These are phyloP conservation scores for Fusarium staphyleae DNA, from an alignment of 2,329 filamentous ascomycete species.

Conservation along the genomic window DNA sequence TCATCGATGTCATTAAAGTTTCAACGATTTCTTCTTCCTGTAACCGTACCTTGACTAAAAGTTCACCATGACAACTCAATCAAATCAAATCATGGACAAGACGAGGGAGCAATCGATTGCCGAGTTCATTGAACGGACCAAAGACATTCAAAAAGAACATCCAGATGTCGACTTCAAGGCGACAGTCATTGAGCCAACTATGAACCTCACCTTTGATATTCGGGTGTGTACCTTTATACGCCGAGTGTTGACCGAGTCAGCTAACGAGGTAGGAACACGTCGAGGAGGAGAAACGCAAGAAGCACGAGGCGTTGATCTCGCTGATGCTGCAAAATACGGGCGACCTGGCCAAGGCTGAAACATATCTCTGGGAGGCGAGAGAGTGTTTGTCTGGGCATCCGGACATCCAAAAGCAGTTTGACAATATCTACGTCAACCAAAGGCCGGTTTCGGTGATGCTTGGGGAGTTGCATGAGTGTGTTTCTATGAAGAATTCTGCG, in stretches of 20 bases:
- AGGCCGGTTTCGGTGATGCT: conserved; percentile 27
- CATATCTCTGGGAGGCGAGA: conserved; percentile 28
- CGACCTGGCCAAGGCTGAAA: conserved; percentile 27
- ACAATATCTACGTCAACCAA: conserved; percentile 30
- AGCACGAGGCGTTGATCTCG: conserved; percentile 20
- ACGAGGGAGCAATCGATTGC: conserved; percentile 28
- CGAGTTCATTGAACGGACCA: conserved; percentile 23
- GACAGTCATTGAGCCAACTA: conserved; percentile 29
- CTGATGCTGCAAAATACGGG: conserved; percentile 24
- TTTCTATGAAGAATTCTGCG: conserved; percentile 4
- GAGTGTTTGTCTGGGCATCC: conserved; percentile 28
- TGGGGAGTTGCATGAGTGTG: conserved; percentile 21
- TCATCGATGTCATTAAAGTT: background rate
- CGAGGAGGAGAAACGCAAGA: conserved; percentile 5
- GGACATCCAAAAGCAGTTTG: conserved; percentile 24
- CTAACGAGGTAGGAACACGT: conserved; percentile 20
- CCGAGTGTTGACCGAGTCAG: fast-evolving
- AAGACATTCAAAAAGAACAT: conserved; percentile 19
- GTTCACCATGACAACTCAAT: background rate
- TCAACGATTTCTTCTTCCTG: background rate
- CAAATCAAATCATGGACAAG: conserved; percentile 1
- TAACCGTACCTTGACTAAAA: no score
- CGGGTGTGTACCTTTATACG: background rate
- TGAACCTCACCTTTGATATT: conserved; percentile 34
- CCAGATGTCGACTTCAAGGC: conserved; percentile 28